Evolutionary conservation across 768 basidiomycete genomes (phyloP).

Genomic region (Pisolithus albus): DNA sequence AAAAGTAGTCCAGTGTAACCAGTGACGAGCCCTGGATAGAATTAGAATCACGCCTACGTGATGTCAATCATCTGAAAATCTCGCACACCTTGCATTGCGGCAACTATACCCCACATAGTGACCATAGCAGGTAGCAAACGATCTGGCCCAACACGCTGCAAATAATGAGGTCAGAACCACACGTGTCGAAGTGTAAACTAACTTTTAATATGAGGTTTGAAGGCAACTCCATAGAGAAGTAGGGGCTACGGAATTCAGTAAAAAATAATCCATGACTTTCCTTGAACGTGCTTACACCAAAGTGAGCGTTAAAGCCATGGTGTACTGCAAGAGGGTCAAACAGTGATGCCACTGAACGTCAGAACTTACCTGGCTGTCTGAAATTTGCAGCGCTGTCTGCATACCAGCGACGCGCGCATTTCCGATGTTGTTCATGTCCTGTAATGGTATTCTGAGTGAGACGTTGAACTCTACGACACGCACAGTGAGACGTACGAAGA

Average conservation of each 20-base stretch:
- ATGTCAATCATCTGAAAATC: background rate
- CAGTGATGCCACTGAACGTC: too few species aligned
- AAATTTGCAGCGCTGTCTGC: slow-evolving; percentile 39
- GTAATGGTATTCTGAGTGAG: background rate
- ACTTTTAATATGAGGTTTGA: too few species aligned
- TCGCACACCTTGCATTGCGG: background rate
- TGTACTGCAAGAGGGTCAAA: slow-evolving; percentile 9
- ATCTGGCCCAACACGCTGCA: too few species aligned
- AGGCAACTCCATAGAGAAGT: too few species aligned
- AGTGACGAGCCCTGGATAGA: slow-evolving; percentile 35
- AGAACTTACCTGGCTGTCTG: slow-evolving; percentile 19
- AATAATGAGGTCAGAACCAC: background rate
- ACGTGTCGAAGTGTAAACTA: background rate
- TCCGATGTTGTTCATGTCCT: slow-evolving; percentile 42
- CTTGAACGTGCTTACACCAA: slow-evolving; percentile 14
- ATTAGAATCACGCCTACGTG: background rate
- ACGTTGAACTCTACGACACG: background rate
- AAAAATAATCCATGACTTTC: too few species aligned
- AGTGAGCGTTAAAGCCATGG: slow-evolving; percentile 25
- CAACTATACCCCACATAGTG: too few species aligned
- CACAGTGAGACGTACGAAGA: slow-evolving; percentile 35
- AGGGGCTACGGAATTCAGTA: too few species aligned
- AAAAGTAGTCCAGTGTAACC: slow-evolving; percentile 47
- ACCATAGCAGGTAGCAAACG: too few species aligned
- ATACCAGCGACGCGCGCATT: slow-evolving; percentile 58